Conservation (phyloP, 2,329 filamentous ascomycete species). For the Rugonectria rugulosa region DNA sequence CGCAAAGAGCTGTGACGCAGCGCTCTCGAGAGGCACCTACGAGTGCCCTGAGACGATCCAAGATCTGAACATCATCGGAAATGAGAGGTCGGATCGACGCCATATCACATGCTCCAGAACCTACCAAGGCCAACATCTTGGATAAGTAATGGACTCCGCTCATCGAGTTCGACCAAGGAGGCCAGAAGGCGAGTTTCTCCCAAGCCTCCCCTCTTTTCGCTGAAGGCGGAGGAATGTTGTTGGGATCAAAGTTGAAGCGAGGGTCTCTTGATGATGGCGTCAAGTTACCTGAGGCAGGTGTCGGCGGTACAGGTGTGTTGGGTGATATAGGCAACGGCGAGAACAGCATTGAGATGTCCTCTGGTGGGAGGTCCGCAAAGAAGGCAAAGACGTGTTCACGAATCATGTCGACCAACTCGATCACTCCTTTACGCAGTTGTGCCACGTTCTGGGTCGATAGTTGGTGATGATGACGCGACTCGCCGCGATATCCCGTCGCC, state of each 20-base stretch:
- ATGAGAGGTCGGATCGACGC: slow-evolving; percentile 75
- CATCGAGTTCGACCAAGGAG: slow-evolving; percentile 88
- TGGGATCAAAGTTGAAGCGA: slow-evolving; percentile 81
- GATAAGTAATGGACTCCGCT: slow-evolving; percentile 92
- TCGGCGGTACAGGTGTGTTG: slow-evolving; percentile 53
- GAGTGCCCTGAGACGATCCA: slow-evolving; percentile 78
- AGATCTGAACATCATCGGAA: slow-evolving; percentile 59
- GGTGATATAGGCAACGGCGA: slow-evolving; percentile 80
- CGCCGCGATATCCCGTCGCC: slow-evolving; percentile 81
- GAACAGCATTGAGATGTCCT: slow-evolving; percentile 88
- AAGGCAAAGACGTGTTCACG: slow-evolving; percentile 81
- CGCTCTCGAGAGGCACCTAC: slow-evolving; percentile 84
- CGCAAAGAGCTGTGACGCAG: slow-evolving; percentile 83
- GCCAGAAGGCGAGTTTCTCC: slow-evolving; percentile 97
- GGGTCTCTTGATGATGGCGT: slow-evolving; percentile 71
- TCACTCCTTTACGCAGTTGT: slow-evolving; percentile 77
- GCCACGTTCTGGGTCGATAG: slow-evolving; percentile 74
- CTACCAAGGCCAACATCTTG: slow-evolving; percentile 81
- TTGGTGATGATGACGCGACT: slow-evolving; percentile 82
- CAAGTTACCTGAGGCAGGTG: slow-evolving; percentile 44
- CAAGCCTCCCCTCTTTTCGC: slow-evolving; percentile 83
- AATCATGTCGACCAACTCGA: slow-evolving; percentile 85
- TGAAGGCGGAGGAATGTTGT: slow-evolving; percentile 77
- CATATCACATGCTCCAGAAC: slow-evolving; percentile 88
- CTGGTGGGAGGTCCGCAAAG: slow-evolving; percentile 86